Evolutionary conservation across 2,329 filamentous ascomycete genomes (phyloP).

Genomic region (Botrytis tulipae): DNA sequence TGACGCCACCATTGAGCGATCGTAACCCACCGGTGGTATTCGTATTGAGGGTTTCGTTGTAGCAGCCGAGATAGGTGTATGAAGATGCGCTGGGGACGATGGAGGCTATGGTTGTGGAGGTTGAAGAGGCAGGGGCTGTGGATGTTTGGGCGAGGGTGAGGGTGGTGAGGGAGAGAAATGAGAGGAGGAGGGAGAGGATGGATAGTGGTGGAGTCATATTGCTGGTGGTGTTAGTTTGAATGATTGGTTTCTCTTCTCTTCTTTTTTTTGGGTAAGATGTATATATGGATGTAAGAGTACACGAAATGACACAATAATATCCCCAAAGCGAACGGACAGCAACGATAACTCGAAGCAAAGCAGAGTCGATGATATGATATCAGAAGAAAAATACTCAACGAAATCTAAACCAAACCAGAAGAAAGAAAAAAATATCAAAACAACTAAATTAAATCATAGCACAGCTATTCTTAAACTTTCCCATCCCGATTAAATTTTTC

Average conservation of each 20-base stretch:
- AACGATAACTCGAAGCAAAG: background rate
- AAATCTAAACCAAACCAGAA: background rate
- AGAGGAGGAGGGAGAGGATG: background rate
- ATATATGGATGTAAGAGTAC: background rate
- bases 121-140: background rate
- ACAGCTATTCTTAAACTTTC: background rate
- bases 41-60: conserved; percentile 7
- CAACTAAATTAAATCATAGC: background rate
- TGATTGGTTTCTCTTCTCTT: background rate
- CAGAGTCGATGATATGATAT: background rate
- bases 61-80: conserved; percentile 13
- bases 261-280: background rate
- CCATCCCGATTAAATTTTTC: background rate
- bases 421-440: background rate
- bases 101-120: background rate
- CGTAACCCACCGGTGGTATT: background rate
- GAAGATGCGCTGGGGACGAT: background rate
- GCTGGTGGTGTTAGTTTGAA: background rate
- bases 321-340: background rate
- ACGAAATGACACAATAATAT: background rate
- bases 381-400: background rate
- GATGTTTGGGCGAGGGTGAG: background rate
- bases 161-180: background rate
- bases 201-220: background rate
- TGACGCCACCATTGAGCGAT: conserved; percentile 1